Evolutionary conservation across 768 basidiomycete genomes (phyloP), one percentile per base, ranked within the genome.

Genomic region (Lentinula sp.): DNA sequence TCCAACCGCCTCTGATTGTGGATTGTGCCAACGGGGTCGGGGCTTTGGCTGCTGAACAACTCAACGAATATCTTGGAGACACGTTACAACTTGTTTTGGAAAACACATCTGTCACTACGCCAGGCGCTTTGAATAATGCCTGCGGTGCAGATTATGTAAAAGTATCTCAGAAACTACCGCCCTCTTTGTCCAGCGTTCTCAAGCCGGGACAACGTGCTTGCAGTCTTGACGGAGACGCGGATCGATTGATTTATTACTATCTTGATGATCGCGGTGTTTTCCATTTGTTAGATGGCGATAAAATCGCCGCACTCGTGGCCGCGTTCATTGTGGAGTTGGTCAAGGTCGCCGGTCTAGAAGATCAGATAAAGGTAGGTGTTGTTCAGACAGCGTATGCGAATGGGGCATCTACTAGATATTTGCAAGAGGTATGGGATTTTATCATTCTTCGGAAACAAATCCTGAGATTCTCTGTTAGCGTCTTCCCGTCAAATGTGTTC

Each of bases 21-120:
- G 97, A 99, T 72, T 98, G 97, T 71, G 97, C 97, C n/a, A 98
- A 99, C 71, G 97, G 97, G 32, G 97, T 99, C 23, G 97, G 97
- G 51, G 85, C 90, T 15, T 76, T 80, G 6, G 87, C 90, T 42
- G 86, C 91, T 12, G 76, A 77, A 37, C 83, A 81, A 46, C 76
- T 98, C 42, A 69, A 78, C 4, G 73, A 81, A 58, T 79, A 84
- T 57, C 81, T 97, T 23, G 83, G 81, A 16, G 77, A 77, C 28
- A 79, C 76, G 6, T 73, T 98, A 35, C 78, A 82, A 28, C 69
- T 98, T 50, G 74, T 82, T 61, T 76, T 93, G 42, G 81, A 86
- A 67, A 95, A 95, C 66, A 86, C 85, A 6, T 78, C 82, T 18
- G 85, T 80, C 23, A 77, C 79, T 13, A 86, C 84, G 7, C 72